Conservation (phyloP, 345 rosid species). For the Hibiscus syriacus region DNA sequence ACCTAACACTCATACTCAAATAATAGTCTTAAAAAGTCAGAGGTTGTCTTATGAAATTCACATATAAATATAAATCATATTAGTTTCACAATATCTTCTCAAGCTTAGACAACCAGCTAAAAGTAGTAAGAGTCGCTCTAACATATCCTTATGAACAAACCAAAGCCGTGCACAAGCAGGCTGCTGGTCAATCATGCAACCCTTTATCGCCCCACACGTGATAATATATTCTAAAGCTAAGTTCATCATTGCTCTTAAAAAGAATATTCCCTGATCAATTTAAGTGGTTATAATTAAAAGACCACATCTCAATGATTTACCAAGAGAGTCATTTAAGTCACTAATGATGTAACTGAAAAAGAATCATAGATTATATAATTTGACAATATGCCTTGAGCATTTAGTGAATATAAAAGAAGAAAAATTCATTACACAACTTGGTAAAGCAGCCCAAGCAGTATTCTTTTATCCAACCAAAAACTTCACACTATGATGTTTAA, state of each 20-base stretch:
- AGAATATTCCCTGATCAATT: neutral
- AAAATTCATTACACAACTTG: neutral
- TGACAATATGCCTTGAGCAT: neutral
- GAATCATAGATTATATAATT: neutral
- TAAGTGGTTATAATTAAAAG: neutral
- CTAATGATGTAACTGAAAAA: neutral
- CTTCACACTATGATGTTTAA: neutral
- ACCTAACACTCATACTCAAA: neutral
- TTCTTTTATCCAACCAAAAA: neutral
- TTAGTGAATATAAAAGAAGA: neutral
- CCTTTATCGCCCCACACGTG: neutral
- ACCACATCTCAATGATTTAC: neutral
- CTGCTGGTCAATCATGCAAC: slow-evolving; percentile 10
- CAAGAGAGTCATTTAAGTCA: neutral
- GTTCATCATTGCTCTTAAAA: slow-evolving; percentile 1
- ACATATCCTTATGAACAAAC: neutral
- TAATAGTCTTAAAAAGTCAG: neutral
- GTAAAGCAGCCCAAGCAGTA: neutral
- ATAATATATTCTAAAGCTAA: neutral
- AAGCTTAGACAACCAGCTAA: neutral
- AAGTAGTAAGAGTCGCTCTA: neutral
- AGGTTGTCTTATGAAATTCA: neutral
- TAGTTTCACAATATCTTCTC: neutral
- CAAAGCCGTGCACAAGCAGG: neutral
- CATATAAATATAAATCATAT: neutral